A percentile compares a stretch with the other conserved stretches of the same genome.
Conservation (phyloP, 805 yeast genomes). For the Novakomyces olei region DNA sequence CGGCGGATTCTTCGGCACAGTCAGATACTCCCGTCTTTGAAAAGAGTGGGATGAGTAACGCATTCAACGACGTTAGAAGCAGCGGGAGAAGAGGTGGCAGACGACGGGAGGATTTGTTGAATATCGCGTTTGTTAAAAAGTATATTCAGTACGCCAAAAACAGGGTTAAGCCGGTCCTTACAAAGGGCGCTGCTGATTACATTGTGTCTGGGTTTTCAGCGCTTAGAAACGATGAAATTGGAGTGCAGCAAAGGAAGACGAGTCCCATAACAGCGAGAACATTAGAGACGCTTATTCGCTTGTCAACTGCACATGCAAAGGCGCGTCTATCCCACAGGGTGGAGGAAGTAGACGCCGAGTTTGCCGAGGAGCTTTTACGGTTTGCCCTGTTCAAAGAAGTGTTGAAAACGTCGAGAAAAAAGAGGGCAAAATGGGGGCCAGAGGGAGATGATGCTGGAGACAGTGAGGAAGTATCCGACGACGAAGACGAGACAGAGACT, state of each 20-base stretch:
- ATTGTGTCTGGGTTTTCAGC: slow-evolving; percentile 64
- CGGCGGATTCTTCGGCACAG: slow-evolving; percentile 16
- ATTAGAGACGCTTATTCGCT: slow-evolving; percentile 79
- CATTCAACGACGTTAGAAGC: no score
- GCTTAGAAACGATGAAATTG: slow-evolving; percentile 50
- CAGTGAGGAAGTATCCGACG: slow-evolving; percentile 14
- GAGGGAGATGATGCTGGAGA: slow-evolving; percentile 13
- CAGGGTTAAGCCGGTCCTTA: slow-evolving; percentile 59
- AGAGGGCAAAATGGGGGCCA: slow-evolving; percentile 17
- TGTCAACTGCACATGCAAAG: slow-evolving; percentile 91
- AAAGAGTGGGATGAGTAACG: slow-evolving; percentile 13
- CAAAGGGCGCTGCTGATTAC: slow-evolving; percentile 53
- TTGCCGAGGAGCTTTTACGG: slow-evolving; percentile 67
- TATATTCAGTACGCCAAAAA: slow-evolving; percentile 86
- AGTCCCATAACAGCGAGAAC: slow-evolving; percentile 98
- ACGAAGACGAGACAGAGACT: no score
- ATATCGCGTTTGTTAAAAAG: slow-evolving; percentile 72
- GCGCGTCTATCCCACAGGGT: slow-evolving; percentile 64
- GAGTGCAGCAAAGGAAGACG: slow-evolving; percentile 30
- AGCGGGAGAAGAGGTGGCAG: slow-evolving; percentile 17
- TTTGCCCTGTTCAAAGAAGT: slow-evolving; percentile 71
- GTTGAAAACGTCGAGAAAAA: slow-evolving; percentile 18
- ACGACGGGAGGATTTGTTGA: slow-evolving; percentile 30
- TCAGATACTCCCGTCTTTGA: slow-evolving; percentile 36
- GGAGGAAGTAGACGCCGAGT: slow-evolving; percentile 53